Base-by-base conservation (phyloP, 257 asterid genomes). In the Lycium barbarum region DNA sequence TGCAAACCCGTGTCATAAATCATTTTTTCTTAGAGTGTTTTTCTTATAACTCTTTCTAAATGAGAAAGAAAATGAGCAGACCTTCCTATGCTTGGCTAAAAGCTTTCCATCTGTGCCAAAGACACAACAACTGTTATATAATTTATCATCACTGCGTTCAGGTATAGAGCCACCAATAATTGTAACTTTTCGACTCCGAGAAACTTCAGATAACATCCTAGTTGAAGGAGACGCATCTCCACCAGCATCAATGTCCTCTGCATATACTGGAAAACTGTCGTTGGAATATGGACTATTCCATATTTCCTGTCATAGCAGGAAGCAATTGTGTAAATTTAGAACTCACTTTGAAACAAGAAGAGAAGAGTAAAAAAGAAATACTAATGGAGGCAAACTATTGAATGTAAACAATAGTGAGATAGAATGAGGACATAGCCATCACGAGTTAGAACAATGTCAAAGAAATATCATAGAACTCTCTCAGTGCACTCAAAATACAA, bases 281-380 rank as follows among this genome's bases (percentile, higher is more conserved):
- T 91, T 95, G 58, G 95, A 95, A 89, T 93, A 95, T 20, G 97
- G 97, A 86, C 97, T 91, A 81, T 95, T 95, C 98, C 97, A 95
- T 88, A 95, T 89, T 92, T 95, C 98, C 97, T 93, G 90, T 70
- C 83, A 88, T 73, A 83, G 65, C 40, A 86, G 40, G 85, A 3
- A 74, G 83, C 84, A 84, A 38, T 54, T 47, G 57, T 53, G 79
- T 86, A 38, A 65, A 80, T 71, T 73, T 35, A 80, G 79, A 49
- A 80, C 63, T 62, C 71, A 40, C 47, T 36, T 53, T 45, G 53
- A 82, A 84, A 13, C 67, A 65, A 71, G n/a, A 59, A 18, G 61
- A 43, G 53, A 61, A 70, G 81, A 35, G 73, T 81, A 81, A 14
- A 76, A 26, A 49, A 13, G 74, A 62, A 15, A 6, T 17, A 81